Conservation (phyloP, 1,284 basidiomycete genomes). For the Ustilago vetiveriae region DNA sequence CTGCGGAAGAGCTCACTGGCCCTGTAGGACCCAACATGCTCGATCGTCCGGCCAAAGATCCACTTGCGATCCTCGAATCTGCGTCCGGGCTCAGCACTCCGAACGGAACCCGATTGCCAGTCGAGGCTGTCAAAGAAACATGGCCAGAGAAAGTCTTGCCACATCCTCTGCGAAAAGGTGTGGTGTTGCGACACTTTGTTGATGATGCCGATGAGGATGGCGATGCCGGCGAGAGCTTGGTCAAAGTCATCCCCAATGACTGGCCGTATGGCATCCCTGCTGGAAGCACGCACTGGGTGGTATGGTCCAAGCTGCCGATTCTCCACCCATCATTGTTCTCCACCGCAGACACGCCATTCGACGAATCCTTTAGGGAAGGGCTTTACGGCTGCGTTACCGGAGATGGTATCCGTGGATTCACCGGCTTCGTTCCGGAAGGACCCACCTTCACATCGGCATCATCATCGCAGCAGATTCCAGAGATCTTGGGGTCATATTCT, state of each 20-base stretch:
- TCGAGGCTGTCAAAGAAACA: conserved; percentile 26
- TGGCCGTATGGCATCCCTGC: conserved; percentile 61
- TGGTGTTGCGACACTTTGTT: conserved; percentile 28
- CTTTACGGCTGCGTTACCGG: conserved; percentile 46
- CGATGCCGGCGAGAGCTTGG: conserved; percentile 14
- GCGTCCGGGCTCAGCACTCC: conserved; percentile 22
- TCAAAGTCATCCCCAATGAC: conserved; percentile 52
- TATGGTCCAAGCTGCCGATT: conserved; percentile 52
- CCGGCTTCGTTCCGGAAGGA: conserved; percentile 16
- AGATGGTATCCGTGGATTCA: conserved; percentile 56
- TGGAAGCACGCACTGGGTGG: conserved; percentile 49
- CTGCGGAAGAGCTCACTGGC: conserved; percentile 7
- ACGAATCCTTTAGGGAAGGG: conserved; percentile 4
- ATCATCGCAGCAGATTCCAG: neutral
- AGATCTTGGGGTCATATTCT: conserved; percentile 12
- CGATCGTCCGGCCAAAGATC: conserved; percentile 27
- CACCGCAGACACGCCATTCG: conserved; percentile 29
- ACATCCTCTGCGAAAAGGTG: conserved; percentile 7
- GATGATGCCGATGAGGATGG: conserved; percentile 10
- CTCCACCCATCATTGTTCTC: conserved; percentile 37
- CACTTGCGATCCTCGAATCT: conserved; percentile 1
- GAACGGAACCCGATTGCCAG: conserved; percentile 9
- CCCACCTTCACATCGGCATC: conserved; percentile 7
- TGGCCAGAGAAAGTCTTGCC: conserved; percentile 36
- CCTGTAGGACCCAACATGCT: conserved; percentile 26